Evolutionary conservation across 805 yeast genomes (phyloP), one percentile per base, ranked within the genome.

Genomic region (Yarrowia keelungensis): DNA sequence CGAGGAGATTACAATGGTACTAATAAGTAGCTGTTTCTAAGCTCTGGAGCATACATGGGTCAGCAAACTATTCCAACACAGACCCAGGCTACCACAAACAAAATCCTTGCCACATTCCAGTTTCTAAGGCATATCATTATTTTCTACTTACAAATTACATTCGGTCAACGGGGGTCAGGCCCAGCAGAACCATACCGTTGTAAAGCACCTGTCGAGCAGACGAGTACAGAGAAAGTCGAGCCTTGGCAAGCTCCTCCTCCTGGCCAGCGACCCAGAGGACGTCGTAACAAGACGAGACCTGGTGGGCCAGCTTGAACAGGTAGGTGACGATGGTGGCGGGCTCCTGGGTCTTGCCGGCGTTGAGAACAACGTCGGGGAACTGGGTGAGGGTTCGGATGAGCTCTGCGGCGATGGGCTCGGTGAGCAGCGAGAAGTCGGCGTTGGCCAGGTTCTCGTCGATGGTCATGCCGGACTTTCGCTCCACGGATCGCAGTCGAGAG

Each of bases 111-210:
- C 19, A 19, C 19, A 19, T 19, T 19, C 19, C 19, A 19, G 19
- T 19, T 19, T 19, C 19, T 19, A 19, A 19, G 19, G 19, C 19
- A 38, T 9, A 15, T 15, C 10, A 42, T 8, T 16, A 14, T 47
- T 26, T 10, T 47, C 22, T 19, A 26, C 16, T 16, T 10, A 46
- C n/a, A 22, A 26, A 7, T 81, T 83, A 94, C 98, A 94, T 94
- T 86, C 98, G 89, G 75, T 94, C 97, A 71, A 95, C 98, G n/a
- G 99, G 98, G 54, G 98, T 92, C 77, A 95, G 84, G 69, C 98
- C 97, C 76, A 95, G 82, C 76, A 95, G 82, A 56, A 82, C 82
- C 92, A 95, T 88, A 82, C 98, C 99, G 76, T 92, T 93, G 81
- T 83, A 83, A 74, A 95, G 83, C 12, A 92, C 96, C 81, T 90